phyloP scores from a whole-genome alignment of 164 flowering plant genomes.

The Magnolia kwangsiensis region DNA sequence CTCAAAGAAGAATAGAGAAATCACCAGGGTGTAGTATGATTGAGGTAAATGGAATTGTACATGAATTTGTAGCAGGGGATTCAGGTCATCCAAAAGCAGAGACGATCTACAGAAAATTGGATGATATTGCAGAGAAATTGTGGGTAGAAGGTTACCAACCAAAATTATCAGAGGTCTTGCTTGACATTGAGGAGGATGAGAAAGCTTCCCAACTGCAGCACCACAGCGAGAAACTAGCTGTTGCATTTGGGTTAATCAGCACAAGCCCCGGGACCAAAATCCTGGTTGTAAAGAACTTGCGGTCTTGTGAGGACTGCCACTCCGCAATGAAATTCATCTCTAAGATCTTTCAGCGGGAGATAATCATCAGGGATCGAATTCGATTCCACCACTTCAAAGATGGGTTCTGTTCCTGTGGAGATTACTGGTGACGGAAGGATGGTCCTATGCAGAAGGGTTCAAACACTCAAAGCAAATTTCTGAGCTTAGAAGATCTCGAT shows the following conservation, averaged over 20 bases:
- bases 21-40: constrained; percentile 43
- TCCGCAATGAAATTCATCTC: constrained; percentile 35
- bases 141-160: constrained; percentile 29
- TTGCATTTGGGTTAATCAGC: constrained; percentile 40
- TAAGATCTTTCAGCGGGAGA: constrained; percentile 30
- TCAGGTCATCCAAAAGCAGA: constrained; percentile 37
- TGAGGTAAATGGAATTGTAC: constrained; percentile 35
- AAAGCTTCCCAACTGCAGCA: constrained; percentile 34
- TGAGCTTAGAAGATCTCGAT: background rate
- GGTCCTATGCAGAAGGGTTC: background rate
- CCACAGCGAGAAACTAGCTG: constrained; percentile 51
- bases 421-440: constrained; percentile 31
- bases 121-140: constrained; percentile 31
- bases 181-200: constrained; percentile 38
- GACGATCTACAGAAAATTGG: constrained; percentile 33
- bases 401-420: constrained; percentile 41
- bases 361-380: constrained; percentile 34
- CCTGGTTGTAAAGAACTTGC: constrained; percentile 34
- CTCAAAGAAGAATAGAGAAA: constrained; percentile 32
- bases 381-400: constrained; percentile 43
- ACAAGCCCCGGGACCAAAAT: constrained; percentile 26
- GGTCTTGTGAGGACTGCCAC: constrained; percentile 46
- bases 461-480: too few species aligned
- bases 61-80: constrained; percentile 48
- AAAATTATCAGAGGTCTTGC: constrained; percentile 35